Evolutionary conservation across 2,329 filamentous ascomycete genomes (phyloP).

Genomic region (Aureobasidium sp.): DNA sequence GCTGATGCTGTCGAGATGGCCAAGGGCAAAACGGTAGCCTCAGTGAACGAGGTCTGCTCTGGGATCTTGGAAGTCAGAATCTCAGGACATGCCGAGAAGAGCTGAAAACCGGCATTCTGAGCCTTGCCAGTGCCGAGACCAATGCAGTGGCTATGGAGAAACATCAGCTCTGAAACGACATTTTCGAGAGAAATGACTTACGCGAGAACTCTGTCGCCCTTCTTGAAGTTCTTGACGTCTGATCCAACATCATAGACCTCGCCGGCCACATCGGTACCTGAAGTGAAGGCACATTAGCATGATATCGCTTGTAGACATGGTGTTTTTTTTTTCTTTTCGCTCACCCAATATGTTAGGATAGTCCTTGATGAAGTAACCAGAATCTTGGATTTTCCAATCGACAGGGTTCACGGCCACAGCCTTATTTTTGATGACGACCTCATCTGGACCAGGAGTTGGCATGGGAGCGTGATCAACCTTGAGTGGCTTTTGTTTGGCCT

Average conservation of each 20-base stretch:
- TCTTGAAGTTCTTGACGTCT: slow-evolving; percentile 38
- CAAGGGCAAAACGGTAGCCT: slow-evolving; percentile 36
- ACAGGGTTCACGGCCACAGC: slow-evolving; percentile 32
- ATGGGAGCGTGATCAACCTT: slow-evolving; percentile 22
- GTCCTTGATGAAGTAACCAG: slow-evolving; percentile 23
- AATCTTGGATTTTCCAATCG: slow-evolving; percentile 30
- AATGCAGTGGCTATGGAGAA: slow-evolving; percentile 2
- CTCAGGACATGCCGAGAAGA: slow-evolving; percentile 25
- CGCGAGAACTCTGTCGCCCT: slow-evolving; percentile 42
- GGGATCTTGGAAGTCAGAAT: slow-evolving; percentile 32
- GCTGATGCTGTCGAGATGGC: slow-evolving; percentile 36
- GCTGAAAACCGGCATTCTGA: slow-evolving; percentile 21
- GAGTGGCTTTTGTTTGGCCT: slow-evolving; percentile 14
- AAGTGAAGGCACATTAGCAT: not conserved
- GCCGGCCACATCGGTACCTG: slow-evolving; percentile 27
- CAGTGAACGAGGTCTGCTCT: slow-evolving; percentile 27
- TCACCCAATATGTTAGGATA: slow-evolving; percentile 27
- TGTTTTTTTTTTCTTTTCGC: no score
- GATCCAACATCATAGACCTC: slow-evolving; percentile 30
- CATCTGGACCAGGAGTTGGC: slow-evolving; percentile 24
- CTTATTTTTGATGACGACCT: slow-evolving; percentile 28
- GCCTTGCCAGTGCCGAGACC: slow-evolving; percentile 11
- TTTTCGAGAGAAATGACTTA: not conserved
- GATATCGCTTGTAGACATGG: no score
- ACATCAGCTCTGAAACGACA: not conserved